Base-by-base conservation (phyloP, 129 eudicot species). In the Lactuca saligna region DNA sequence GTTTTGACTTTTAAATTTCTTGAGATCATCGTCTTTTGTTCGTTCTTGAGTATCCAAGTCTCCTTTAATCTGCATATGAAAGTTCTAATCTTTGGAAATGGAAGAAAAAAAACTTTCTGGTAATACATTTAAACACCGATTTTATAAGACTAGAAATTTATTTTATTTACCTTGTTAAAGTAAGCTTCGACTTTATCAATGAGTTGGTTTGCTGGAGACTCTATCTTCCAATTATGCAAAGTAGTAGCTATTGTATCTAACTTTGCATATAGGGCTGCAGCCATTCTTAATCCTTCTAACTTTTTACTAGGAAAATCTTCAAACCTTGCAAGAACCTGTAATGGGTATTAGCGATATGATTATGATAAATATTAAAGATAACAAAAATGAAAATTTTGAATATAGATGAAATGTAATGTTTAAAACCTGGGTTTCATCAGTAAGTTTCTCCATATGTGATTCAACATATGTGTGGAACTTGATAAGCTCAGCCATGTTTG, bases 401-500 rank as follows among this genome's bases (percentile, higher is more conserved):
- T 5, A 42, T 54, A 14, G 13, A 17, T 17, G 7, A 46, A 9
- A n/a, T 8, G 29, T 38, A 63, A 42, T 63, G 56, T 9, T 49
- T 4, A 55, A 54, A 16, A 88, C 96, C 91, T 85, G 96, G 4
- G 91, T 46, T 81, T 88, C 96, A 74, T 85, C 96, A 3, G 88
- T 83, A 29, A 88, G 82, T 68, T 88, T 85, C 81, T 88, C 96
- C 25, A 88, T 81, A 69, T 80, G 81, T 13, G 88, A 85, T 70
- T 85, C 96, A n/a, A 85, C 86, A 38, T 70, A 67, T 67, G 74
- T 78, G 79, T 88, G 90, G 84, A 91, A 91, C 57, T 81, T 82
- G 7, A 79, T 8, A 66, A 91, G 88, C 84, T 85, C 96, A 66
- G 63, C 48, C 97, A 88, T 91, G 82, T 91, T 90, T 46, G 81